Conservation (phyloP, 2,329 filamentous ascomycete species). For the Pyrenochaeta sp. region DNA sequence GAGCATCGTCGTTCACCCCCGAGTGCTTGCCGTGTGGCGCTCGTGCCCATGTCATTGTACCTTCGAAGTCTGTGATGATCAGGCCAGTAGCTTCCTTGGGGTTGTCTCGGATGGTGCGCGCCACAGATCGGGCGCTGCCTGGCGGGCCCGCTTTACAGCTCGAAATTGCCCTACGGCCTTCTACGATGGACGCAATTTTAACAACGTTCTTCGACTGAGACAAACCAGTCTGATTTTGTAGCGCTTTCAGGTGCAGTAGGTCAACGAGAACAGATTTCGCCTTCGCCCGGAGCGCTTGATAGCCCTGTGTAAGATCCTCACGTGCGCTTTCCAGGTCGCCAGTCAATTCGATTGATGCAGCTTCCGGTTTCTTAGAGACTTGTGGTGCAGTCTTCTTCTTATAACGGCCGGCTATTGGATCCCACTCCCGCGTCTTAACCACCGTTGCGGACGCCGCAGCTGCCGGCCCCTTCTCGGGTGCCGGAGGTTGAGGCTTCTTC, state of each 20-base stretch:
- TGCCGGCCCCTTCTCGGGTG: constrained; percentile 7
- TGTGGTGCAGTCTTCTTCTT: constrained; percentile 11
- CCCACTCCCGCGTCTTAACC: constrained; percentile 15
- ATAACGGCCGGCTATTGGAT: constrained; percentile 18
- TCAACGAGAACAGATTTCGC: constrained; percentile 32
- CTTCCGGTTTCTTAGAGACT: constrained; percentile 3
- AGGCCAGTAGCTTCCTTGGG: constrained; percentile 31
- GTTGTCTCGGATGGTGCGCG: constrained; percentile 31
- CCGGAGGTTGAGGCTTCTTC: constrained; percentile 34
- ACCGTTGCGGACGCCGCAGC: background rate
- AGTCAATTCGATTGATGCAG: constrained; percentile 11
- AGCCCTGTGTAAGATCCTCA: constrained; percentile 35
- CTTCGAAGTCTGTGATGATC: constrained; percentile 36
- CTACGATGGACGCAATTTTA: constrained; percentile 29
- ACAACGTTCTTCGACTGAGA: constrained; percentile 25
- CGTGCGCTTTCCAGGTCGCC: constrained; percentile 30
- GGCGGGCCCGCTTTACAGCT: constrained; percentile 12
- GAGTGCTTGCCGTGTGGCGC: constrained; percentile 21
- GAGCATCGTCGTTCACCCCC: constrained; percentile 20
- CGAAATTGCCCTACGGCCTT: constrained; percentile 10
- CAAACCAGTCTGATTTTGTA: constrained; percentile 36
- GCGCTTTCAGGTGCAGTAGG: constrained; percentile 34
- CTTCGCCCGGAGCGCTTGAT: constrained; percentile 32
- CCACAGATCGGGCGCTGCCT: constrained; percentile 31
- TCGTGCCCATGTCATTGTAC: constrained; percentile 32